These are phyloP conservation scores for Fusarium subtropicale DNA, from an alignment of 2,329 filamentous ascomycete genomes.

Conservation along the genomic window DNA sequence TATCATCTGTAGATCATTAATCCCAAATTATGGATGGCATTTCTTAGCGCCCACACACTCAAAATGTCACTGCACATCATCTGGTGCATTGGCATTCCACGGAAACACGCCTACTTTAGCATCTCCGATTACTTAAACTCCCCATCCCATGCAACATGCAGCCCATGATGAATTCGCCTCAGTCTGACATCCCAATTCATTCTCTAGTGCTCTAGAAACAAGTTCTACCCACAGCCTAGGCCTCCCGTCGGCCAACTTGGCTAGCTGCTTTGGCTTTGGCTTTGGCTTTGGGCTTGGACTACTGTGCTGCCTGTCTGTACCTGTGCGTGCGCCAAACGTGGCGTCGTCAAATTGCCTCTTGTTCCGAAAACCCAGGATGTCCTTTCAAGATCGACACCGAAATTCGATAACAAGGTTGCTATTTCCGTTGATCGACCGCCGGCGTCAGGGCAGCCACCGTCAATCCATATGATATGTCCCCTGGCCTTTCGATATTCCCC, in stretches of 20 bases:
- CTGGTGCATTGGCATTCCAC: not conserved
- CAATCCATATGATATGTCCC: not conserved
- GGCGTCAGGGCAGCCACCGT: not conserved
- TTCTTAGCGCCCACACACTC: not conserved
- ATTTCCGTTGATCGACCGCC: not conserved
- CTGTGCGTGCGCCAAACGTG: not conserved
- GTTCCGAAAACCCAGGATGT: not conserved
- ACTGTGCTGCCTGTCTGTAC: not conserved
- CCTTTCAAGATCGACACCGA: not conserved
- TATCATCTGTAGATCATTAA: not conserved
- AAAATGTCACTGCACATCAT: slow-evolving; percentile 19
- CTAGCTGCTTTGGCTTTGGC: not conserved
- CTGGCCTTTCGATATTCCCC: not conserved
- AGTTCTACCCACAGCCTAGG: slow-evolving; percentile 12
- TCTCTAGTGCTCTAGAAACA: not conserved
- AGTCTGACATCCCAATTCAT: slow-evolving; percentile 4
- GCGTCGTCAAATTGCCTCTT: not conserved
- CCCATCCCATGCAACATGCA: not conserved
- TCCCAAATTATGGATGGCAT: not conserved
- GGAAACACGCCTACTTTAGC: not conserved
- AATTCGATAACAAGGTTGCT: not conserved
- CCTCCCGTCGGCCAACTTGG: slow-evolving; percentile 4
- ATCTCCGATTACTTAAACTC: not conserved
- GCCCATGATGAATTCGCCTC: not conserved
- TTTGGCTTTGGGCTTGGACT: too few relatives aligned